Evolutionary conservation across 257 asterid genomes (phyloP), one percentile per base, ranked within the genome.

Genomic region (Coffea canephora): DNA sequence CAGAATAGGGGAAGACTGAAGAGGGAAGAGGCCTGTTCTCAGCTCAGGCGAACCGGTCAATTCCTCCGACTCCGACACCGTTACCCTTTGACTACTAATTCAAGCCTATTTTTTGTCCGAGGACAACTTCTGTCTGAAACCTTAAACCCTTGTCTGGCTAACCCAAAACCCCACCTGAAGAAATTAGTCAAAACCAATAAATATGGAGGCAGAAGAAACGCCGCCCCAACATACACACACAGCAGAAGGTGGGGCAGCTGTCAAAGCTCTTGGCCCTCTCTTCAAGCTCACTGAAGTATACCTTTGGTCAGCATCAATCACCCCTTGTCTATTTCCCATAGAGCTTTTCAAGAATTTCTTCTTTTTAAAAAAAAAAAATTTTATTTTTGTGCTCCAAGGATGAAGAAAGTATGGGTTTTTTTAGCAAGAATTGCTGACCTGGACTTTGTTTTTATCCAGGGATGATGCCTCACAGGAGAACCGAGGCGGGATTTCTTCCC

Each of bases 201-300:
- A 59, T 5, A 39, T 75, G 64, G 64, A 55, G 64, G 23, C 64
- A 18, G 64, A 16, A 19, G 64, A 55, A 55, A 55, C 23, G 41
- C 23, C 25, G 41, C 23, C 25, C 57, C 78, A 57, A 74, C 69
- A 21, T 18, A 57, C 34, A 46, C 62, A 45, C 76, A 41, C 25
- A n/a, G 77, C 50, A 70, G 84, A 75, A 65, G n/a, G 65, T 18
- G 70, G 50, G 34, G 73, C 59, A 54, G 91, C 92, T 21, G 89
- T 83, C 71, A 82, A 46, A 85, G 91, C 89, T 84, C 97, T 95
- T 18, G 98, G 94, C 25, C 79, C 92, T 77, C 81, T 92, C 19
- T 92, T 93, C 79, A 92, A 91, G 67, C 90, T 93, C 82, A 90
- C 97, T 3, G 90, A 92, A 86, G 93, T 91, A 73, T 85, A 89